These are phyloP conservation scores for Nakazawaea wickerhamii DNA, from an alignment of 805 yeast genomes.

Conservation along the genomic window DNA sequence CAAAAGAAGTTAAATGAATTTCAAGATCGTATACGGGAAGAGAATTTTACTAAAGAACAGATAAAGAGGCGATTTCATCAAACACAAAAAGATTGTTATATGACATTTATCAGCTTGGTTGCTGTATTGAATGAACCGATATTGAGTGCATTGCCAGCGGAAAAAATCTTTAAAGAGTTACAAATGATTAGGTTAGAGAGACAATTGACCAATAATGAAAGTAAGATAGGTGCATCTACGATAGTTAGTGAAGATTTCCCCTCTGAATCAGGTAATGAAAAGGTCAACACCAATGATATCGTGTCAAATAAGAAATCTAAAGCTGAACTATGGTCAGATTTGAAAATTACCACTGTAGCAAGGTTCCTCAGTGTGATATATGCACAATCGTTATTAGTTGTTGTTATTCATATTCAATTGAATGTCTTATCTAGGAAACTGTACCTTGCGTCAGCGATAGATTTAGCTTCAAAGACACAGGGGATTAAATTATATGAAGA, in stretches of 20 bases:
- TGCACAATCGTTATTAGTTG: constrained; percentile 59
- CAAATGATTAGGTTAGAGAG: constrained; percentile 49
- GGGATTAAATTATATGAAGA: constrained; percentile 24
- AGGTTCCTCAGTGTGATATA: constrained; percentile 69
- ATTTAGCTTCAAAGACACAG: constrained; percentile 49
- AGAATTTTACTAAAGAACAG: constrained; percentile 57
- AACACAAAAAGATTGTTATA: constrained; percentile 85
- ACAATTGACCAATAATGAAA: constrained; percentile 15
- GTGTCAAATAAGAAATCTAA: constrained; percentile 36
- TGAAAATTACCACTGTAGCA: constrained; percentile 69
- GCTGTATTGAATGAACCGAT: constrained; percentile 72
- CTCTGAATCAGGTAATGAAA: constrained; percentile 22
- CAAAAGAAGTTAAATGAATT: constrained; percentile 40
- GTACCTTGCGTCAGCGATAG: constrained; percentile 73
- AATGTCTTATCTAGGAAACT: constrained; percentile 85
- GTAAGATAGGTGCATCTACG: constrained; percentile 17
- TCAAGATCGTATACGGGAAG: constrained; percentile 48
- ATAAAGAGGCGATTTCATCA: constrained; percentile 81
- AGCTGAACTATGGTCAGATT: constrained; percentile 76
- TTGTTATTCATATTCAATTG: constrained; percentile 79
- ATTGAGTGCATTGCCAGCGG: constrained; percentile 59
- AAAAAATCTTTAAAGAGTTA: constrained; percentile 62
- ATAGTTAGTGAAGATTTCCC: constrained; percentile 36
- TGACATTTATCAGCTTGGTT: constrained; percentile 74
- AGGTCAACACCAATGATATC: neutral